These are phyloP conservation scores for Alternaria metachromatica DNA, from an alignment of 2,329 filamentous ascomycete species.

Conservation along the genomic window DNA sequence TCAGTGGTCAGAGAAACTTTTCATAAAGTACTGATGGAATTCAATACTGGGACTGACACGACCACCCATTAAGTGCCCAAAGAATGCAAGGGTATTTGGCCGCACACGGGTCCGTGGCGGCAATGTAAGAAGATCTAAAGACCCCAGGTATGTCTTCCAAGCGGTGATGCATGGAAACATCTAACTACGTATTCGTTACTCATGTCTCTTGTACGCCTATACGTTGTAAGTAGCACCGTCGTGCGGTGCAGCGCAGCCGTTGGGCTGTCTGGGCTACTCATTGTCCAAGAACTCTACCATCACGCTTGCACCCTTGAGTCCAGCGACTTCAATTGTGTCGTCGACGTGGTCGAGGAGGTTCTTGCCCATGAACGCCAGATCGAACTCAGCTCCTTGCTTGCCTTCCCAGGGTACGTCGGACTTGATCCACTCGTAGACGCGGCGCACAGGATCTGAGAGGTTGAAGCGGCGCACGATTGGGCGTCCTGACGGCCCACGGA, in stretches of 20 bases:
- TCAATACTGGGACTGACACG: background rate
- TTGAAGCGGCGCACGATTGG: slow-evolving; percentile 87
- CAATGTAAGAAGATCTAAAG: slow-evolving; percentile 14
- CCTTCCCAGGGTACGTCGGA: slow-evolving; percentile 79
- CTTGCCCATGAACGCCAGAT: slow-evolving; percentile 85
- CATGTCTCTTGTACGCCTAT: background rate
- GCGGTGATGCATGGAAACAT: background rate
- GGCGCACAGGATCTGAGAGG: slow-evolving; percentile 75
- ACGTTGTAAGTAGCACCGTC: background rate
- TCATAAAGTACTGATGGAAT: background rate
- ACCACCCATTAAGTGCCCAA: slow-evolving; percentile 4
- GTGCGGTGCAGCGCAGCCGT: background rate
- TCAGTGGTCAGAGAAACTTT: background rate
- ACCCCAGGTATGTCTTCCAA: slow-evolving; percentile 1
- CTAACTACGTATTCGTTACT: background rate
- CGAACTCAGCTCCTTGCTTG: slow-evolving; percentile 79
- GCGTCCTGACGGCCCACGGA: slow-evolving; percentile 73
- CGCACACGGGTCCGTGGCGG: slow-evolving; percentile 5
- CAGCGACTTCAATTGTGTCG: slow-evolving; percentile 77
- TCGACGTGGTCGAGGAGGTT: slow-evolving; percentile 82
- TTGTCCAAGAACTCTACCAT: slow-evolving; percentile 82
- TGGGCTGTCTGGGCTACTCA: slow-evolving; percentile 8
- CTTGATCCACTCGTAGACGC: slow-evolving; percentile 97
- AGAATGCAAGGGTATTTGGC: slow-evolving; percentile 17
- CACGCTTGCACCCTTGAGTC: slow-evolving; percentile 89